Evolutionary conservation across 768 basidiomycete genomes (phyloP).

Genomic region (Leccinum truebloodii): DNA sequence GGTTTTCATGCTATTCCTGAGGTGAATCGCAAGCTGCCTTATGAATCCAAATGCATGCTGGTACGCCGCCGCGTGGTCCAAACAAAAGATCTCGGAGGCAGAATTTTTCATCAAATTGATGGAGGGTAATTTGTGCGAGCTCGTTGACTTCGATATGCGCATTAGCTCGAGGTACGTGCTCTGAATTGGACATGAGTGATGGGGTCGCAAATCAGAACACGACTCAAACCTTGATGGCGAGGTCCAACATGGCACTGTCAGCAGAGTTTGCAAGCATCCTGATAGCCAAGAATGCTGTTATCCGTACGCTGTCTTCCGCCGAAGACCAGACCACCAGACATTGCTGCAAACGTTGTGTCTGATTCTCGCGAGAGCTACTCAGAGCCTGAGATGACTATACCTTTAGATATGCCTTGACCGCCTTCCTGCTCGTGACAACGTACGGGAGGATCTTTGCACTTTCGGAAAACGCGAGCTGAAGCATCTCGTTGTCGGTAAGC

Average conservation of each 20-base stretch:
- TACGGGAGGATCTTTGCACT: constrained; percentile 91
- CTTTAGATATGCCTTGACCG: constrained; percentile 86
- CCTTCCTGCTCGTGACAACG: constrained; percentile 78
- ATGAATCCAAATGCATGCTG: constrained; percentile 97
- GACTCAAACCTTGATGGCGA: constrained; percentile 73
- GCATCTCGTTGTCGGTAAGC: constrained; percentile 62
- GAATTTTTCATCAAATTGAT: constrained; percentile 99
- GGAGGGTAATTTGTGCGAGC: constrained; percentile 80
- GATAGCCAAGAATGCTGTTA: constrained; percentile 84
- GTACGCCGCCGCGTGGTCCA: constrained; percentile 74
- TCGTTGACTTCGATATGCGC: constrained; percentile 84
- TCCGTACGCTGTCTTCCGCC: constrained; percentile 76
- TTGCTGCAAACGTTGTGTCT: constrained; percentile 45
- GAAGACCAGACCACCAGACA: constrained; percentile 85
- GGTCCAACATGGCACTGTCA: constrained; percentile 80
- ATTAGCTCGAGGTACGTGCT: constrained; percentile 88
- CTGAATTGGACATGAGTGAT: constrained; percentile 38
- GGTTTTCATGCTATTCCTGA: constrained; percentile 88
- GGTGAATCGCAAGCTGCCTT: constrained; percentile 89
- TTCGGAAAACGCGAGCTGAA: constrained; percentile 76
- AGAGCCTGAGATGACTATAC: constrained; percentile 39
- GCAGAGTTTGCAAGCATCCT: constrained; percentile 74
- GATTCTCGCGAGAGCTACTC: not conserved
- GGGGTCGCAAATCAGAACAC: not conserved
- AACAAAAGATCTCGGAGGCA: constrained; percentile 86